phyloP scores from a whole-genome alignment of 1,284 basidiomycete species.

The Ganoderma lucidum region DNA sequence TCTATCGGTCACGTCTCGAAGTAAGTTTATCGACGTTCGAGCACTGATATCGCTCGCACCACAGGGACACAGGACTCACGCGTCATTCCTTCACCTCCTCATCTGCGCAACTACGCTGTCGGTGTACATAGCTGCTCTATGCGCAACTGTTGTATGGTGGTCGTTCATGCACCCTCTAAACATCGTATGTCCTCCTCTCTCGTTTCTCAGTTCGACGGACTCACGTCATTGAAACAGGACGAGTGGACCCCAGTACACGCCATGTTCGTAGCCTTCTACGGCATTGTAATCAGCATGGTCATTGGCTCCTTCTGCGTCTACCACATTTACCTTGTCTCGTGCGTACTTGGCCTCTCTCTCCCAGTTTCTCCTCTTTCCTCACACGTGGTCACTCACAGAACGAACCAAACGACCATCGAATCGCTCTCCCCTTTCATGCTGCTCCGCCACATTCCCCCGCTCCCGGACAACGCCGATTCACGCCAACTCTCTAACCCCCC shows the following conservation, averaged over 20 bases:
- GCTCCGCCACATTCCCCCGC: constrained; percentile 69
- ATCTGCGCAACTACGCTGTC: constrained; percentile 72
- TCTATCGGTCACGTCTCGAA: constrained; percentile 21
- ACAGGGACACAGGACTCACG: constrained; percentile 86
- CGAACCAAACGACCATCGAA: constrained; percentile 89
- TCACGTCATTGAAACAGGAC: constrained; percentile 50
- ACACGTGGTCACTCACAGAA: constrained; percentile 51
- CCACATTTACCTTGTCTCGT: constrained; percentile 84
- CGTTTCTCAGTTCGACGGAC: constrained; percentile 15
- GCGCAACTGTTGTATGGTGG: constrained; percentile 65
- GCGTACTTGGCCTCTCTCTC: constrained; percentile 43
- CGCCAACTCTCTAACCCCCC: constrained; percentile 70
- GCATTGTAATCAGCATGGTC: constrained; percentile 69
- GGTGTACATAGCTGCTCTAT: constrained; percentile 66
- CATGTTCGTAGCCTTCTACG: constrained; percentile 69
- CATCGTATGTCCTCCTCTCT: constrained; percentile 56
- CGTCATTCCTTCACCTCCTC: constrained; percentile 87
- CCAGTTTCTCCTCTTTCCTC: neutral
- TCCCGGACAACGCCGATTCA: constrained; percentile 51
- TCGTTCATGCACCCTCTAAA: constrained; percentile 70
- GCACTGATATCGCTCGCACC: neutral
- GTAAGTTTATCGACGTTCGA: neutral
- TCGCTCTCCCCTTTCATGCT: constrained; percentile 81
- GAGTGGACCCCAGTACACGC: constrained; percentile 75
- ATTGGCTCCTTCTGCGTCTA: constrained; percentile 82